These are phyloP conservation scores for Hansenula lynferdii DNA, from an alignment of 1,139 yeast species.

Conservation along the genomic window DNA sequence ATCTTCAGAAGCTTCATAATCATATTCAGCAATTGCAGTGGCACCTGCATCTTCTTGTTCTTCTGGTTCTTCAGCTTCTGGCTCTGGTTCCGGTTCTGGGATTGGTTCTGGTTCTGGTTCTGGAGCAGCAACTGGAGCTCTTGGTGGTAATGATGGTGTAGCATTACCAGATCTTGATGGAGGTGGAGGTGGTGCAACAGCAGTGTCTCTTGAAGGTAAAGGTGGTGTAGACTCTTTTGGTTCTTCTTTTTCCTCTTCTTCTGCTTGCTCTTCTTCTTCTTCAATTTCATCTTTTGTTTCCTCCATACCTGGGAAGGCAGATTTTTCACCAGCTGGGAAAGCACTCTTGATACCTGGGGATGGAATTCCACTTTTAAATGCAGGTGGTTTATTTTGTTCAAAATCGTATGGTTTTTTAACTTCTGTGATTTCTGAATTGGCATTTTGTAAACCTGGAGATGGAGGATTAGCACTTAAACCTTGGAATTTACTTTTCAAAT, in stretches of 20 bases:
- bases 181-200: constrained; percentile 14
- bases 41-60: constrained; percentile 30
- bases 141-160: constrained; percentile 2
- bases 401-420: constrained; percentile 15
- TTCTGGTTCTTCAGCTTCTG: constrained; percentile 26
- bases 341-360: constrained; percentile 14
- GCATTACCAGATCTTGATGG: constrained; percentile 2
- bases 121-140: constrained; percentile 11
- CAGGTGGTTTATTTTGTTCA: constrained; percentile 23
- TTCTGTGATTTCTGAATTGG: constrained; percentile 32
- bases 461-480: constrained; percentile 23
- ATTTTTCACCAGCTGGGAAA: constrained; percentile 15
- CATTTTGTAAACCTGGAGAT: constrained; percentile 25
- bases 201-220: constrained; percentile 17
- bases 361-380: constrained; percentile 4
- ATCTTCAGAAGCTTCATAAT: constrained; percentile 85
- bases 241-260: constrained; percentile 24
- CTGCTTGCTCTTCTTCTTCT: constrained; percentile 19
- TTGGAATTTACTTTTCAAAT: constrained; percentile 30
- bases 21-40: constrained; percentile 75
- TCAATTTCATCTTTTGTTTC: too few species aligned
- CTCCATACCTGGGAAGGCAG: constrained; percentile 5
- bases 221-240: constrained; percentile 19
- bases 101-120: constrained; percentile 23
- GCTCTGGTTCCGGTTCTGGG: constrained; percentile 25